Base-by-base conservation (phyloP, 495 filamentous ascomycete genomes). In the Xylaria castorea region DNA sequence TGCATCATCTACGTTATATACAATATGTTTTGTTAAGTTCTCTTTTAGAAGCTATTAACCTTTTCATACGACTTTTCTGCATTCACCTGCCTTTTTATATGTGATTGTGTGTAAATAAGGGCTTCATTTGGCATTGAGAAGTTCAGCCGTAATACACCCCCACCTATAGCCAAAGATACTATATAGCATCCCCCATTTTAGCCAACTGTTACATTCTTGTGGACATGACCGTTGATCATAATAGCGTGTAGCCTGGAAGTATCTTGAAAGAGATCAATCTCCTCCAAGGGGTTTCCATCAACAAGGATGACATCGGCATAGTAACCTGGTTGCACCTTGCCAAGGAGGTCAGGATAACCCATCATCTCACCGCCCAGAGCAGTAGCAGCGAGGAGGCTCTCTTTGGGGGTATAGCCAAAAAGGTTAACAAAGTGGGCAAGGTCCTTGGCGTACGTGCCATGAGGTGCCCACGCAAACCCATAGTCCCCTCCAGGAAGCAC, bases 401-500 rank as follows among this genome's bases (percentile, higher is more conserved):
- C 86, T 68, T 81, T 81, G 0, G 85, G 82, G n/a, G 85, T 87
- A 75, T 85, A 86, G n/a, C 79, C 83, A 34, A 88, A 78, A 0
- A 85, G 77, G 50, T 87, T 83, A 27, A 86, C 83, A 65, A 87
- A 87, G 66, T 87, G 85, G 27, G 79, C 81, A 25, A 87, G 80
- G 68, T 87, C 85, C 3, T 81, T 78, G 0, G 85, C 84, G 68
- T 87, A 88, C 1, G 84, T 87, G 3, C 86, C 86, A 46, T 87
- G 84, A 2, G 84, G 85, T 27, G 83, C 84, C 86, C 86, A 87
- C 1, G 84, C 83, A 71, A 88, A 88, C 27, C 86, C 85, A 53
- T 87, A 88, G 71, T 88, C 86, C 9, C 86, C 85, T 55, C 85
- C 84, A 0, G 85, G 85, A 1, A 87, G 76, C 8, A 87, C 81